A percentile compares a stretch with the other conserved stretches of the same genome.
These are phyloP conservation scores for Mrakia blollopis DNA, from an alignment of 768 basidiomycete genomes.

Conservation along the genomic window DNA sequence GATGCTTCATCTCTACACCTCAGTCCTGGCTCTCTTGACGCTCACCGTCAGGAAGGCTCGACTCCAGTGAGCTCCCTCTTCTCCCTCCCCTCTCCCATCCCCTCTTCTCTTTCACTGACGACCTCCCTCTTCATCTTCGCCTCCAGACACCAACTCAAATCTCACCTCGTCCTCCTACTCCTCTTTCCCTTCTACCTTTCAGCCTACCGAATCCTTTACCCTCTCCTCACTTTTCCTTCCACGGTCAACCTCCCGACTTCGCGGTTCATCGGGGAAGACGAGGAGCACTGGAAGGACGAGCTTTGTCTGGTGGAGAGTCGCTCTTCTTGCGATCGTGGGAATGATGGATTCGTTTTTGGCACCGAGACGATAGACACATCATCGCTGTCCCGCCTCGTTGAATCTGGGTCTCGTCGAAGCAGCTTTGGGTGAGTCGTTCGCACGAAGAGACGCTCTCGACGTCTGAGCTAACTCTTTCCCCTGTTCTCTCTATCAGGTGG, in stretches of 20 bases:
- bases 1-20: conserved; percentile 7
- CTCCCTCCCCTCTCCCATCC: not conserved
- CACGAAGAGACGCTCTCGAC: not conserved
- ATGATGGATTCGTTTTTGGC: not conserved
- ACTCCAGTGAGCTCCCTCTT: not conserved
- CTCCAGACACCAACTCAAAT: not conserved
- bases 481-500: not conserved
- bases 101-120: not conserved
- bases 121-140: too few species aligned
- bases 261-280: conserved; percentile 13
- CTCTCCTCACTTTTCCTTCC: not conserved
- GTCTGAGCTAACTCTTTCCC: not conserved
- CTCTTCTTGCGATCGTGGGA: not conserved
- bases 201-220: conserved; percentile 14
- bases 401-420: conserved; percentile 40
- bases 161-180: conserved; percentile 11
- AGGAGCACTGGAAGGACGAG: not conserved
- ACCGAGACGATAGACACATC: not conserved
- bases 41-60: not conserved
- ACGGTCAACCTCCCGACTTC: conserved; percentile 7
- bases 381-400: conserved; percentile 48
- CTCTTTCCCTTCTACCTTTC: conserved; percentile 4
- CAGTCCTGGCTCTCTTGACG: not conserved
- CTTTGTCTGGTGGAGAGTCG: conserved; percentile 16
- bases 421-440: conserved; percentile 18